Base-by-base conservation (phyloP, 768 basidiomycete genomes). In the Tylopilus vinaceipallidus region DNA sequence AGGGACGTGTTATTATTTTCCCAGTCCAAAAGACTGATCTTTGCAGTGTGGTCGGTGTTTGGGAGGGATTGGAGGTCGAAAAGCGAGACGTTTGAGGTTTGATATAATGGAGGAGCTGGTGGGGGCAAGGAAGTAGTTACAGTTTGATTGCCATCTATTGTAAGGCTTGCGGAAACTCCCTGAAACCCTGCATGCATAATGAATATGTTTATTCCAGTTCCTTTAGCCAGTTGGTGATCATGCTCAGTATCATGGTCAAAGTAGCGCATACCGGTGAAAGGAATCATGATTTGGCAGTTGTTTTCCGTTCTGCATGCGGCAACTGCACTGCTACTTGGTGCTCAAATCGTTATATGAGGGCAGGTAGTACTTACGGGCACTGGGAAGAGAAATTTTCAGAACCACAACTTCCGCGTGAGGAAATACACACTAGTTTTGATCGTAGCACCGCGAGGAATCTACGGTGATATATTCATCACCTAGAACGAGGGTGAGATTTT, bases 191-290 rank as follows among this genome's bases (percentile, higher is more conserved):
- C 59, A 2, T 50, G 35, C 9, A 52, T 7, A 17, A 61, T 34
- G 38, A 52, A 50, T 13, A 61, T 36, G 10, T 44, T 24, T n/a
- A 61, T 41, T 10, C 59, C 59, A 0, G 59, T 57, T 5, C 60
- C 60, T 61, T 26, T 1, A 20, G 14, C 12, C 2, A 14, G 27
- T 9, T 24, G 19, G 9, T 27, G 35, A 40, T 30, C 22, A 19
- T 17, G 14, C 16, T 6, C 9, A 8, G 23, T 14, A 17, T 34
- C 1, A 38, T 17, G 24, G 23, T 16, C 9, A 13, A 42, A n/a
- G 11, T 7, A 45, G 6, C 17, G 20, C 50, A 13, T 42, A 54
- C 58, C 58, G 8, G 41, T 48, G 19, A 60, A 60, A 14, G 59
- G 57, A 19, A 60, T 23, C 14, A 24, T 34, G n/a, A 60, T 29